Conservation (phyloP, 2,329 filamentous ascomycete species). For the Colletotrichum costaricense region DNA sequence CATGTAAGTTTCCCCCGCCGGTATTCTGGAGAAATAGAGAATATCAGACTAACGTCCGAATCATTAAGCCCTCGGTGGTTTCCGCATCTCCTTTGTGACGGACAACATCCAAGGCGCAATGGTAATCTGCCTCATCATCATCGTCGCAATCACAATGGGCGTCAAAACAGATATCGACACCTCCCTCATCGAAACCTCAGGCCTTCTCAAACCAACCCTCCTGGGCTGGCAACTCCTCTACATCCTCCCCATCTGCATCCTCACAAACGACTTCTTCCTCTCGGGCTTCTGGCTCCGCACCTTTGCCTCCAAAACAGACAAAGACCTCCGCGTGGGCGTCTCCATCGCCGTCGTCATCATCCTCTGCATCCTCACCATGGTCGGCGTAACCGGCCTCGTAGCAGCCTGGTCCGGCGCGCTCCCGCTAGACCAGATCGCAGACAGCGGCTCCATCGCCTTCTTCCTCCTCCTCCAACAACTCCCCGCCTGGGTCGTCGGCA, state of each 20-base stretch:
- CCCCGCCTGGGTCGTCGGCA: slow-evolving; percentile 83
- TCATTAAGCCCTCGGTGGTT: slow-evolving; percentile 74
- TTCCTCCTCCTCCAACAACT: slow-evolving; percentile 79
- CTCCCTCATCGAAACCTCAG: slow-evolving; percentile 74
- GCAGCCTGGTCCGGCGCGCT: slow-evolving; percentile 83
- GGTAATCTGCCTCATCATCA: slow-evolving; percentile 79
- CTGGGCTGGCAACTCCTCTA: slow-evolving; percentile 89
- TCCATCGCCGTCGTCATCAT: slow-evolving; percentile 74
- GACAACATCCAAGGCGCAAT: slow-evolving; percentile 85
- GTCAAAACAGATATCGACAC: slow-evolving; percentile 79
- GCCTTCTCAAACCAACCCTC: slow-evolving; percentile 74
- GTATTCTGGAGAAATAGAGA: too few species aligned
- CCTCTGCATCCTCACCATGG: slow-evolving; percentile 76
- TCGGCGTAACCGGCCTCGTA: slow-evolving; percentile 79
- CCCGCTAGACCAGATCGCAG: slow-evolving; percentile 67
- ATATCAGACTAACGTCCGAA: too few species aligned
- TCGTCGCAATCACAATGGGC: slow-evolving; percentile 83
- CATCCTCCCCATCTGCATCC: slow-evolving; percentile 82
- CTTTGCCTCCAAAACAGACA: slow-evolving; percentile 83
- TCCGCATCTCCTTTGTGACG: slow-evolving; percentile 86
- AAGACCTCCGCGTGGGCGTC: slow-evolving; percentile 80
- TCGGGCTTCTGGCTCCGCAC: slow-evolving; percentile 87
- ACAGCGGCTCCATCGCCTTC: slow-evolving; percentile 76
- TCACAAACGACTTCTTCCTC: slow-evolving; percentile 90
- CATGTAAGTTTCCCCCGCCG: slow-evolving; percentile 62